Percentiles rank a stretch among this genome's conserved stretches.
These are phyloP conservation scores for Tolypocladium tropicale DNA, from an alignment of 2,329 filamentous ascomycete species.

Conservation along the genomic window DNA sequence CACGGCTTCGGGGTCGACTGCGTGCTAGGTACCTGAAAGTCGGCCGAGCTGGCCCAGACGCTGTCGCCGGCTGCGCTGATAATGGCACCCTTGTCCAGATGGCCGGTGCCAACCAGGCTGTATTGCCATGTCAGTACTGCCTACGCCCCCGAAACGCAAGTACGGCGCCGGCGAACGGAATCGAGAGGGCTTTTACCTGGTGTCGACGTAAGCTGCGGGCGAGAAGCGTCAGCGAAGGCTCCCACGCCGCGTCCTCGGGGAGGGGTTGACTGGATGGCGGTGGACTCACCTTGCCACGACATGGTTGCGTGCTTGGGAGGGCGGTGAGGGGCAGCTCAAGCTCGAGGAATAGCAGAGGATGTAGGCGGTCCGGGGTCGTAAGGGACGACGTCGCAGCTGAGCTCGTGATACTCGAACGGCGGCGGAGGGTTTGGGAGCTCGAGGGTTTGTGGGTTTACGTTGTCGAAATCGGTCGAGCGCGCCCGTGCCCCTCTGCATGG, in stretches of 20 bases:
- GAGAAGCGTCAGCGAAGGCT: conserved; percentile 2
- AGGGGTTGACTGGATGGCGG: conserved; percentile 17
- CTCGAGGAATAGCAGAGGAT: neutral
- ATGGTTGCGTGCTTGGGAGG: conserved; percentile 31
- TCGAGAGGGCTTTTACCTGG: conserved; percentile 29
- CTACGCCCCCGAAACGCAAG: neutral
- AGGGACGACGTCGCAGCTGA: neutral
- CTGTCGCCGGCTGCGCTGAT: conserved; percentile 73
- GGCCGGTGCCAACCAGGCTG: conserved; percentile 70
- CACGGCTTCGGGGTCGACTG: neutral
- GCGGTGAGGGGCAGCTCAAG: conserved; percentile 1
- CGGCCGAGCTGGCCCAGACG: conserved; percentile 61
- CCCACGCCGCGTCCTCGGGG: conserved; percentile 8
- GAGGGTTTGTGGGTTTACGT: neutral
- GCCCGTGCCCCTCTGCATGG: neutral
- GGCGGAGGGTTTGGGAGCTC: neutral
- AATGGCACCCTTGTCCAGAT: conserved; percentile 78
- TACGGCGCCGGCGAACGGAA: neutral
- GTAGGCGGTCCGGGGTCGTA: neutral
- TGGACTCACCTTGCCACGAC: conserved; percentile 62
- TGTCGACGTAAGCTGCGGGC: conserved; percentile 37
- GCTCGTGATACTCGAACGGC: neutral
- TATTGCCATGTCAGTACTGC: conserved; percentile 8
- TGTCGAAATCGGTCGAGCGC: neutral
- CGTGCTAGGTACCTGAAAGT: conserved; percentile 56